These are phyloP conservation scores for Solanum paucissectum DNA, from an alignment of 257 asterid species.

Conservation along the genomic window DNA sequence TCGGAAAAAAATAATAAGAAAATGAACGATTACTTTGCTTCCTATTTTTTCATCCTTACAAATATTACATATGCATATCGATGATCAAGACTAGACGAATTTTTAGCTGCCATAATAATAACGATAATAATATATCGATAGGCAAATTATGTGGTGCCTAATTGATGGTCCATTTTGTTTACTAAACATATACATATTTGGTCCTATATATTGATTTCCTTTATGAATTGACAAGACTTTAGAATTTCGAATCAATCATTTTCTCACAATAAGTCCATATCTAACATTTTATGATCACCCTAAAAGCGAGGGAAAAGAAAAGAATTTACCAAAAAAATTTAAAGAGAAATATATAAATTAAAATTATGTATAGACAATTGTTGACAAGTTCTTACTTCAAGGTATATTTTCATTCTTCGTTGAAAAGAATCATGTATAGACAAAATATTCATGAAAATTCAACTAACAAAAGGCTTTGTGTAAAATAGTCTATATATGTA, in stretches of 20 bases:
- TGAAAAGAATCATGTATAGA: neutral
- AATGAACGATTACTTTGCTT: neutral
- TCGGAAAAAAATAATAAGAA: neutral
- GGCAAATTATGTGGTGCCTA: neutral
- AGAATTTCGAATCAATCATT: neutral
- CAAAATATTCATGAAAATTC: neutral
- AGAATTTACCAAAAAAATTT: neutral
- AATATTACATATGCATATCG: neutral
- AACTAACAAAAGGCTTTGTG: neutral
- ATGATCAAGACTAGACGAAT: neutral
- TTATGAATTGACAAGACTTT: neutral
- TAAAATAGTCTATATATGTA: neutral
- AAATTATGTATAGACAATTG: neutral
- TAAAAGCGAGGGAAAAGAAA: neutral
- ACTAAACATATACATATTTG: neutral
- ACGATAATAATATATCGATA: neutral
- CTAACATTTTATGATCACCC: neutral
- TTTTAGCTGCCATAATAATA: neutral
- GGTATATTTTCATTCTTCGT: neutral
- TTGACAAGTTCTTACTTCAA: neutral
- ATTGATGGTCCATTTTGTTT: neutral
- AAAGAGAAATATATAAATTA: neutral
- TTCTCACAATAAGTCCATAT: neutral
- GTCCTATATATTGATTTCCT: neutral
- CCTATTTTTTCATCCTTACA: neutral